Base-by-base conservation (phyloP, 371 early-diverging fungal species). In the Coemansia sp. region DNA sequence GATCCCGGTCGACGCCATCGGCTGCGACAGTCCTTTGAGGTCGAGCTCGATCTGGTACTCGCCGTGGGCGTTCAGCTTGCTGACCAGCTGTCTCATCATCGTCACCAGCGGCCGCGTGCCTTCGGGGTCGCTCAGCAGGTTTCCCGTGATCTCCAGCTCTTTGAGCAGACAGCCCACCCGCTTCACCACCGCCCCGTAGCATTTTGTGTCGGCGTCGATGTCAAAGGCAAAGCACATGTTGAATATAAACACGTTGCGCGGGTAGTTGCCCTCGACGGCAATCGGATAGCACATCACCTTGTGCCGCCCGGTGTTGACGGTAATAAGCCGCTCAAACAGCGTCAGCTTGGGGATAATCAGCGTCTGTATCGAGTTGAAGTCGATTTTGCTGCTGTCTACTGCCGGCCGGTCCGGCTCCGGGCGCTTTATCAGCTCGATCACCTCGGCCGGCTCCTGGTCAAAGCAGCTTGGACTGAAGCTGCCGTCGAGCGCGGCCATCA, bases 221-320 rank as follows among this genome's bases (percentile, higher is more conserved):
- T 74, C 70, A 36, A 77, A 77, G 14, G 72, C 79, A 57, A 77
- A 77, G 47, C 78, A 77, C 68, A 77, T 69, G 52, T 77, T 77
- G 41, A 77, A 77, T 11, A 77, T 77, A 47, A 77, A 47, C 52
- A 64, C 62, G 38, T 77, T 77, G 41, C 78, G 65, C 54, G 53
- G 62, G 41, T 77, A 77, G 30, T 59, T 57, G 8, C 78, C 78
- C 39, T 67, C 50, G 3, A 77, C 57, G 1, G 67, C 62, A 14
- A 77, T 54, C 14, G 78, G 78, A 32, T 77, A 77, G 42, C 78
- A 69, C 66, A 77, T 74, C 38, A 77, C 57, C 39, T 69, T 77
- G 66, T 66, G 49, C 31, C 32, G 47, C 1, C 71, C 78, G 34
- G 75, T 70, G 31, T 62, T 55, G 11, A 78, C 62, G 13, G 76